Base-by-base conservation (phyloP, 768 basidiomycete species). In the Dictyophora rubrovolvata region DNA sequence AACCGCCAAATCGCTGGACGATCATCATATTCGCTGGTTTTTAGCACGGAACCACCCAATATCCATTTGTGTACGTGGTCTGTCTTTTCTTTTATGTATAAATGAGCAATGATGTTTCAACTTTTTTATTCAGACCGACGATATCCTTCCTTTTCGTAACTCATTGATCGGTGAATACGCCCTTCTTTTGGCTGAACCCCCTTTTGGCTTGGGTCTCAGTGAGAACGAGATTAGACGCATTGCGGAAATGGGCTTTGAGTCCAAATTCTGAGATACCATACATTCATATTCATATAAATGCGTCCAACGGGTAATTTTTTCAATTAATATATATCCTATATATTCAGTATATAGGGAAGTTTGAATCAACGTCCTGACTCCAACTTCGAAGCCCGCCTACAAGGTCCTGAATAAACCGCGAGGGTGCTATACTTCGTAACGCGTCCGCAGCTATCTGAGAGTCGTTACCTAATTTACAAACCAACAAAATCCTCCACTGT, bases 401-500 rank as follows among this genome's bases (percentile, higher is more conserved):
- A 4, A 94, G 76, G 70, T 95, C 87, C 65, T 74, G 80, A 17
- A 88, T 73, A 36, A 73, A 64, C 5, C 67, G 61, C 2, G 54
- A 66, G 14, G 66, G 64, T 35, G 60, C 61, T 8, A 63, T n/a
- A 65, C 56, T 5, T 23, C 62, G 55, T 18, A 91, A 66, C 5
- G 84, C 83, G 36, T 83, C 75, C 0, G 84, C 93, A 33, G 93
- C 95, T 18, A 90, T 79, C 69, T 92, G 89, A 0, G 92, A 95
- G 69, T 97, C 95, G 66, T 97, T 98, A 5, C 95, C 94, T 20
- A 92, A 75, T 33, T 91, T 79, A 70, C 94, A 98, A 23, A 96
- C 70, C 17, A 96, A 73, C 61, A 83, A 83, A 6, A 74, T 73
- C 2, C 69, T 63, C 9, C 74, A 69, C 10, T 60, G 52, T 46